phyloP scores from a whole-genome alignment of 306 rosid species.

The Quercus cerris region DNA sequence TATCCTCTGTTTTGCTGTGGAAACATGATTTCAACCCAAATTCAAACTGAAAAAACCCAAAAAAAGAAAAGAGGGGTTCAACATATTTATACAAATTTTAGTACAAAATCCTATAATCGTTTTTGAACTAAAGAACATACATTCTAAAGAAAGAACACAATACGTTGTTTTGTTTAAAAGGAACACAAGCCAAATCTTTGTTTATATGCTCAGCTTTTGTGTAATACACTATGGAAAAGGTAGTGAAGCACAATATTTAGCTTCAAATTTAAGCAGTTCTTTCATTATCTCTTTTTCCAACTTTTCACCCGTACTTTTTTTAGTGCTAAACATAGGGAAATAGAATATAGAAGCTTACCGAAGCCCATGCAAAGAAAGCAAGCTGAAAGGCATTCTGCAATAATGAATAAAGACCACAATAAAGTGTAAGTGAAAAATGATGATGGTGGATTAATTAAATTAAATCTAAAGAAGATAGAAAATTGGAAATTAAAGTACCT shows the following conservation, averaged over 20 bases:
- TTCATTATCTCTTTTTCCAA: too few relatives aligned
- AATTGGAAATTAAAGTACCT: constrained; percentile 31
- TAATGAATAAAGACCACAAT: not conserved
- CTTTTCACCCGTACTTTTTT: too few relatives aligned
- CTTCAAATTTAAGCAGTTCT: too few relatives aligned
- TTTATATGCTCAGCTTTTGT: too few relatives aligned
- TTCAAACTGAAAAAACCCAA: constrained; percentile 45
- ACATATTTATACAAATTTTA: too few relatives aligned
- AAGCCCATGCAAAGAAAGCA: constrained; percentile 78
- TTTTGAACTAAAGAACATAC: too few relatives aligned
- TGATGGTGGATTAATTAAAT: not conserved
- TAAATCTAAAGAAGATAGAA: not conserved
- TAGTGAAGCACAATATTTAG: too few relatives aligned
- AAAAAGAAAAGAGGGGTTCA: not conserved
- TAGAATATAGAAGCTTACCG: constrained; percentile 35
- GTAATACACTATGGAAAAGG: too few relatives aligned
- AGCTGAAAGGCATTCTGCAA: constrained; percentile 88
- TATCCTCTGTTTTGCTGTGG: constrained; percentile 50
- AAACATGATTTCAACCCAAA: constrained; percentile 67
- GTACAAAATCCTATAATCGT: too few relatives aligned
- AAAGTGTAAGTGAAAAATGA: not conserved
- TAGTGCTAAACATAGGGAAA: not conserved
- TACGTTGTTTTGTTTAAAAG: too few relatives aligned
- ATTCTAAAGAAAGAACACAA: too few relatives aligned
- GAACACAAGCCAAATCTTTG: too few relatives aligned